A percentile compares a stretch with the other conserved stretches of the same genome.
Evolutionary conservation across 108 stramenopile genomes (phyloP).

Genomic region (Phaeodactylum tricornutum): DNA sequence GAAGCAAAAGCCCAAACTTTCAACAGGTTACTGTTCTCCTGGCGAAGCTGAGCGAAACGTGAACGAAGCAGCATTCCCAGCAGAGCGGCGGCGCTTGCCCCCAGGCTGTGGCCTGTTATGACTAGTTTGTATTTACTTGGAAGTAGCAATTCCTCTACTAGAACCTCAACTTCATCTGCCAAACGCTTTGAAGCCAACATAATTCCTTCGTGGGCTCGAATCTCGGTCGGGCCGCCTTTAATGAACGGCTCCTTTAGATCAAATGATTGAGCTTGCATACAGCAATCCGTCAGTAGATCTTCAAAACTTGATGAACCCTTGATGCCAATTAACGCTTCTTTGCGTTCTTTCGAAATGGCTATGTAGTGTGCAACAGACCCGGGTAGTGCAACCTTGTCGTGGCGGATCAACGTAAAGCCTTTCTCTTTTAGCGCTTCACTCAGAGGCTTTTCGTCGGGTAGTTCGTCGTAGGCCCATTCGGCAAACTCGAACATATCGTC

Average conservation of each 20-base stretch:
- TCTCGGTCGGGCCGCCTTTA: conserved; percentile 12
- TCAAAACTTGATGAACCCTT: conserved; percentile 43
- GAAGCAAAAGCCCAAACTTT: conserved; percentile 36
- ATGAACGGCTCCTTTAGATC: conserved; percentile 17
- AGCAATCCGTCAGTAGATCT: conserved; percentile 43
- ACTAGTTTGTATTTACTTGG: conserved; percentile 36
- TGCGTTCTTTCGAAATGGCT: conserved; percentile 18
- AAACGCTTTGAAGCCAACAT: conserved; percentile 23
- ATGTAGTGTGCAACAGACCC: conserved; percentile 29
- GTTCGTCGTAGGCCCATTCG: conserved; percentile 42
- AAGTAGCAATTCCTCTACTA: conserved; percentile 32
- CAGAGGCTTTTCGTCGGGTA: not conserved
- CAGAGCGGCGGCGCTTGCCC: conserved; percentile 39
- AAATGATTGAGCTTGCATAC: conserved; percentile 19
- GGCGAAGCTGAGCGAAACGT: conserved; percentile 13
- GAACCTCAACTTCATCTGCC: conserved; percentile 21
- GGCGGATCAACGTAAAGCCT: conserved; percentile 9
- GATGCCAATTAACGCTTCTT: conserved; percentile 37
- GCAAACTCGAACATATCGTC: conserved; percentile 27
- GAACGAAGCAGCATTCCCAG: conserved; percentile 29
- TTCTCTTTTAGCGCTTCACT: not conserved
- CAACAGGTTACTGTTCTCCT: conserved; percentile 5
- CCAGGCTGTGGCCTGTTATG: conserved; percentile 36
- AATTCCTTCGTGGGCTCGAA: conserved; percentile 45
- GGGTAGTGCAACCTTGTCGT: conserved; percentile 23